Evolutionary conservation across 805 yeast genomes (phyloP), one percentile per base, ranked within the genome.

Genomic region (Wickerhamomyces hampshirensis): DNA sequence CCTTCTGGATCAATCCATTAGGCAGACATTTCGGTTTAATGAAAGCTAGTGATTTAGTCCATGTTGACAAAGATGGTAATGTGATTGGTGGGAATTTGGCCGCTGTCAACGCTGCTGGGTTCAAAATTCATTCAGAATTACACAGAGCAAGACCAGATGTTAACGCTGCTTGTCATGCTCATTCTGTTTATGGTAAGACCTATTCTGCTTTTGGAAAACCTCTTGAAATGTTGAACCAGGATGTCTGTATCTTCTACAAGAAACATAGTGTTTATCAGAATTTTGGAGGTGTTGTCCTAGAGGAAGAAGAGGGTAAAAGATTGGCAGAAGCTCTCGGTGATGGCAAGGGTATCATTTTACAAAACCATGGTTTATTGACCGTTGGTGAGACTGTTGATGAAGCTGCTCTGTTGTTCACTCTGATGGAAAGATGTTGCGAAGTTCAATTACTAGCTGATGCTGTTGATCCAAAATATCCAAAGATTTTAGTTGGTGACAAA

Each of bases 1-100:
- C 91, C 4, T 86, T 86, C 58, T 86, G 95, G 95, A 84, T 86
- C 56, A 86, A 86, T 60, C 95, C 96, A 5, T 64, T 86, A 44
- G 91, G 83, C n/a, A 71, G 69, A 46, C 95, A 86, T 59, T 86
- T 83, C 57, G 68, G 73, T 15, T 53, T 73, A 30, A 60, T 80
- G 53, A 73, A 65, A 46, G 83, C 77, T 19, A 63, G 73, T 14
- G 85, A 79, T 47, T 66, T 80, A 71, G 82, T 80, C 6, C 76
- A 74, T 15, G 73, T 73, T 17, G 83, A 79, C 52, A 76, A 73
- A 50, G 65, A 75, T 30, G 86, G 84, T 23, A 71, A 76, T 37
- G 66, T 80, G 28, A 66, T 80, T 39, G 63, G 63, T n/a, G 85
- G 81, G 23, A 84, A 84, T 33, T 36, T 40, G 35, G 67, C 66